Conservation (phyloP, 768 basidiomycete species). For the Suillus sp. region DNA sequence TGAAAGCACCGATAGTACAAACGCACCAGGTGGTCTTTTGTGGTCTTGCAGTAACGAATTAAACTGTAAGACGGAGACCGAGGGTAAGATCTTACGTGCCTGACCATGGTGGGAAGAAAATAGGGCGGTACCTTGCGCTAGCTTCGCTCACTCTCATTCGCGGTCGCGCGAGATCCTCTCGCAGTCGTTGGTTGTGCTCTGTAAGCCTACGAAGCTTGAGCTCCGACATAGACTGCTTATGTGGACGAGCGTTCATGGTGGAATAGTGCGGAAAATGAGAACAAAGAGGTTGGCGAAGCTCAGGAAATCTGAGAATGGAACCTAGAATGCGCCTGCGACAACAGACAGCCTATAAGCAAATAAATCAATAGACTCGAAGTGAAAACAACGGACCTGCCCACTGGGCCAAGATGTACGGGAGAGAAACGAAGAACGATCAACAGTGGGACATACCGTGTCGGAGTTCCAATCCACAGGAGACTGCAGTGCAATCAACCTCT, state of each 20-base stretch:
- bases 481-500: neutral
- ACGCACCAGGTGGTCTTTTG: constrained; percentile 85
- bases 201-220: constrained; percentile 91
- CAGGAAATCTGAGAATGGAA: constrained; percentile 6
- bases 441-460: constrained; percentile 13
- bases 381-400: constrained; percentile 18
- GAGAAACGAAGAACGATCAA: constrained; percentile 9
- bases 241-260: constrained; percentile 72
- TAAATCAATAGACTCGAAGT: constrained; percentile 19
- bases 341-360: constrained; percentile 9
- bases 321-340: constrained; percentile 2
- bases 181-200: constrained; percentile 90
- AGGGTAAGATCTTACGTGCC: constrained; percentile 7
- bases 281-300: constrained; percentile 3
- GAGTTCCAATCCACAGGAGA: constrained; percentile 7
- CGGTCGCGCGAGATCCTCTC: constrained; percentile 89
- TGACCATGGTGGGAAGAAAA: neutral
- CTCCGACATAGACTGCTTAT: constrained; percentile 97
- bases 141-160: constrained; percentile 92
- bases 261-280: constrained; percentile 11
- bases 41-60: constrained; percentile 92
- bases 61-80: constrained; percentile 50
- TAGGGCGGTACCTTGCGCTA: constrained; percentile 66
- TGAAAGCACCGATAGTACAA: neutral
- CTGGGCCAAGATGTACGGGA: constrained; percentile 10